Evolutionary conservation across 1,139 yeast species (phyloP).

Genomic region (Scheffersomyces parashehatae): DNA sequence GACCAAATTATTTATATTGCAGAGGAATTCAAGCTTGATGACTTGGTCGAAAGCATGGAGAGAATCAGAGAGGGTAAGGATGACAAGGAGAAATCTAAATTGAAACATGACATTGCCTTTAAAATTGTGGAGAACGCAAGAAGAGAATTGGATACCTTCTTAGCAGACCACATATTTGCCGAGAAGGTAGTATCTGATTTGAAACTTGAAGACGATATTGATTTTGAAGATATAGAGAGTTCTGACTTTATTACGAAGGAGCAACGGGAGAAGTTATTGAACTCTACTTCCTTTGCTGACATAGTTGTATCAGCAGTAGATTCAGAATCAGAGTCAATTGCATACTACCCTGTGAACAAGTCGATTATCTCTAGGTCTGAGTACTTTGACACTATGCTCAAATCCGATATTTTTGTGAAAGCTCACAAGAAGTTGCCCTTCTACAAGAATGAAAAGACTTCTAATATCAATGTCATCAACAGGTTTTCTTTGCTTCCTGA

Average conservation of each 20-base stretch:
- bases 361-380: slow-evolving; percentile 62
- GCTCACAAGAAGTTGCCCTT: slow-evolving; percentile 21
- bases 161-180: slow-evolving; percentile 37
- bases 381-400: slow-evolving; percentile 66
- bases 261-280: slow-evolving; percentile 19
- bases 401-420: slow-evolving; percentile 38
- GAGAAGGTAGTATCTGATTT: slow-evolving; percentile 11
- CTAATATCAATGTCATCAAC: slow-evolving; percentile 18
- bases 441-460: slow-evolving; percentile 8
- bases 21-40: slow-evolving; percentile 31
- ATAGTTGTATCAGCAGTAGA: slow-evolving; percentile 44
- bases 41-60: slow-evolving; percentile 34
- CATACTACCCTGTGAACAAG: slow-evolving; percentile 63
- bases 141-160: slow-evolving; percentile 41
- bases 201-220: slow-evolving; percentile 21
- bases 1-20: slow-evolving; percentile 33
- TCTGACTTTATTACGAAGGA: slow-evolving; percentile 14
- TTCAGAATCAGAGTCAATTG: slow-evolving; percentile 22
- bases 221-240: slow-evolving; percentile 34
- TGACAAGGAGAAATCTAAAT: slow-evolving; percentile 34
- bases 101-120: slow-evolving; percentile 46
- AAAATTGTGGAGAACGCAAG: slow-evolving; percentile 50
- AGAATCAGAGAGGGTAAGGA: slow-evolving; percentile 12
- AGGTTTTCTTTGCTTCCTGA: slow-evolving; percentile 18
- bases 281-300: slow-evolving; percentile 45